Percentiles rank a stretch among this genome's conserved stretches.
These are phyloP conservation scores for Leccinum olivaceopallidum DNA, from an alignment of 768 basidiomycete genomes.

Conservation along the genomic window DNA sequence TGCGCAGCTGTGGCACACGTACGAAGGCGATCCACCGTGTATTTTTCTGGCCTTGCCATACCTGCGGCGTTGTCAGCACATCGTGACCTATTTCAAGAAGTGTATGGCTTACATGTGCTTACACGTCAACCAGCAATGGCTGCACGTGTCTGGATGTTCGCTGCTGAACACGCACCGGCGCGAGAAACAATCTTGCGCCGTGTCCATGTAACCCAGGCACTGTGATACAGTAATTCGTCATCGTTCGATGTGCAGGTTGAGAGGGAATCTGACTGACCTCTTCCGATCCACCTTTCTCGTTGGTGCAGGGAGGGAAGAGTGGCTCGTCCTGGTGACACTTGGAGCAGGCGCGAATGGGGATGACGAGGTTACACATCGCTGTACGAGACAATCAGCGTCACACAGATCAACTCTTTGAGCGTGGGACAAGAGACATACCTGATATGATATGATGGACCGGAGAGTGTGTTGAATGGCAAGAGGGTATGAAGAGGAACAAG, in stretches of 20 bases:
- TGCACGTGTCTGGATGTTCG: constrained; percentile 28
- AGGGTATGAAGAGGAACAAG: neutral
- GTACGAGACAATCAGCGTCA: constrained; percentile 1
- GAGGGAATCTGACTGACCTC: constrained; percentile 15
- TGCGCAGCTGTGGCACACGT: constrained; percentile 29
- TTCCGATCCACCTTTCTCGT: constrained; percentile 19
- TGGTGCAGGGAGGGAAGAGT: constrained; percentile 23
- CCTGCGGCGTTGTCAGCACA: constrained; percentile 15
- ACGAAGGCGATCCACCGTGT: constrained; percentile 32
- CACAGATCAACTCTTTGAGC: neutral
- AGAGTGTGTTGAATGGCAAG: neutral
- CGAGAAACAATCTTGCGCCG: constrained; percentile 34
- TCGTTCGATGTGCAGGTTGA: neutral
- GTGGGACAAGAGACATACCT: neutral
- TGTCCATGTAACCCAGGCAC: constrained; percentile 29
- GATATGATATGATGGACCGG: too few relatives aligned
- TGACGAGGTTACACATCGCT: constrained; percentile 32
- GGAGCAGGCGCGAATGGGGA: constrained; percentile 33
- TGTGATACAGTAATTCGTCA: neutral
- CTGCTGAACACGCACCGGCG: constrained; percentile 31
- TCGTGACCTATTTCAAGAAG: too few relatives aligned
- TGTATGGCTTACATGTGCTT: constrained; percentile 22
- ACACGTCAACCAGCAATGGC: constrained; percentile 30
- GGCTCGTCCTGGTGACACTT: constrained; percentile 29
- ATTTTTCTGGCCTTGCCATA: constrained; percentile 33